Percentiles rank a stretch among this genome's conserved stretches.
Evolutionary conservation across 2,329 filamentous ascomycete species (phyloP).

Genomic region (Colletotrichum kahawae): DNA sequence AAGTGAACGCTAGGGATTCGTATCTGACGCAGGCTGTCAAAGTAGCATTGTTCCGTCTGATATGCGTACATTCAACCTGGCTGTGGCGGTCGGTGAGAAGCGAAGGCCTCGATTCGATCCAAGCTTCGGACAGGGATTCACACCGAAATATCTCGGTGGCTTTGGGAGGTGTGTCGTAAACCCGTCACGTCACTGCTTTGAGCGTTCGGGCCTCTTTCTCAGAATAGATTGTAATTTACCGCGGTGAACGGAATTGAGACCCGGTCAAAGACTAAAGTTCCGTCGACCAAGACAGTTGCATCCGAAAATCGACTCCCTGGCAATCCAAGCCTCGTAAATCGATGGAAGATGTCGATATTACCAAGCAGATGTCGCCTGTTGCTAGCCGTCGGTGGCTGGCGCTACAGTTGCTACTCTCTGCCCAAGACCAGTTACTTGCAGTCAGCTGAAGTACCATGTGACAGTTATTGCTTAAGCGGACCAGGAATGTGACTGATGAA

Average conservation of each 20-base stretch:
- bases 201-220: not conserved
- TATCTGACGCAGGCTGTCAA: conserved; percentile 6
- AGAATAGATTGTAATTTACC: not conserved
- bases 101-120: not conserved
- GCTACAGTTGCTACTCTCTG: not conserved
- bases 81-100: conserved; percentile 4
- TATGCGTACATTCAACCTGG: not conserved
- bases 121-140: not conserved
- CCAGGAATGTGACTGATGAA: not conserved
- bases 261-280: not conserved
- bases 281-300: not conserved
- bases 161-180: not conserved
- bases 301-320: not conserved
- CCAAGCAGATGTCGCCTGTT: not conserved
- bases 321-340: not conserved
- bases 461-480: not conserved
- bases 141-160: conserved; percentile 16
- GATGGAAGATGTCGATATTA: not conserved
- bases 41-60: conserved; percentile 4
- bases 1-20: not conserved
- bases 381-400: not conserved
- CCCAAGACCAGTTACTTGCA: not conserved
- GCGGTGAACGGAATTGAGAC: not conserved
- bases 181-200: not conserved
- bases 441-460: not conserved